Conservation (phyloP, 139 green algal genomes). For the Haematococcus sp. region DNA sequence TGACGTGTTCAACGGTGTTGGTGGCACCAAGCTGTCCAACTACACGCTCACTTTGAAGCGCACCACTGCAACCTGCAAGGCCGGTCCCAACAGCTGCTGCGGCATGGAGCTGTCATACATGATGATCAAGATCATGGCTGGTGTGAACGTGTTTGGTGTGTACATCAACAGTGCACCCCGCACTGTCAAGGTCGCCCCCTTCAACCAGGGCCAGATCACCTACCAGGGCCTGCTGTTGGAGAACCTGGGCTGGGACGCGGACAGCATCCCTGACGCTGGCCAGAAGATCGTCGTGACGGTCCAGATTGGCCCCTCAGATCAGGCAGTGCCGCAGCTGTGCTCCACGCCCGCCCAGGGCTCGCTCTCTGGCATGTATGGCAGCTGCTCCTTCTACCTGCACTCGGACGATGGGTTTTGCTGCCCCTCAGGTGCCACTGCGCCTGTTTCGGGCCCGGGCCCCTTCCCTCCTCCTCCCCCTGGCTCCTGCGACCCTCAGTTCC, state of each 20-base stretch:
- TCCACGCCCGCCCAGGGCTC: background rate
- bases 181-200: constrained; percentile 1
- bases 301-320: background rate
- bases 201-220: background rate
- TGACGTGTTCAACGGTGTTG: background rate
- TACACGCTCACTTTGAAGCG: constrained; percentile 20
- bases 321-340: constrained; percentile 13
- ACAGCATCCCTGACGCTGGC: constrained; percentile 8
- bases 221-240: constrained; percentile 18
- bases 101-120: constrained; percentile 19
- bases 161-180: constrained; percentile 10
- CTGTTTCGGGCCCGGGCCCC: background rate
- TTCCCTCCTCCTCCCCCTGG: background rate
- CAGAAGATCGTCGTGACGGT: constrained; percentile 16
- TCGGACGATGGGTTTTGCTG: constrained; percentile 19
- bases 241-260: constrained; percentile 11
- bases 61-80: background rate
- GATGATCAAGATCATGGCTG: constrained; percentile 13
- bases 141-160: background rate
- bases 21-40: background rate
- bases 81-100: constrained; percentile 19
- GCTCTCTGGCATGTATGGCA: constrained; percentile 10
- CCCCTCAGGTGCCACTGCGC: background rate
- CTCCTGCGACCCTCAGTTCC: background rate
- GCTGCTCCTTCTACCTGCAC: constrained; percentile 28